Evolutionary conservation across 148 eudicot species (phyloP).

Genomic region (Hydrangea macrophylla): DNA sequence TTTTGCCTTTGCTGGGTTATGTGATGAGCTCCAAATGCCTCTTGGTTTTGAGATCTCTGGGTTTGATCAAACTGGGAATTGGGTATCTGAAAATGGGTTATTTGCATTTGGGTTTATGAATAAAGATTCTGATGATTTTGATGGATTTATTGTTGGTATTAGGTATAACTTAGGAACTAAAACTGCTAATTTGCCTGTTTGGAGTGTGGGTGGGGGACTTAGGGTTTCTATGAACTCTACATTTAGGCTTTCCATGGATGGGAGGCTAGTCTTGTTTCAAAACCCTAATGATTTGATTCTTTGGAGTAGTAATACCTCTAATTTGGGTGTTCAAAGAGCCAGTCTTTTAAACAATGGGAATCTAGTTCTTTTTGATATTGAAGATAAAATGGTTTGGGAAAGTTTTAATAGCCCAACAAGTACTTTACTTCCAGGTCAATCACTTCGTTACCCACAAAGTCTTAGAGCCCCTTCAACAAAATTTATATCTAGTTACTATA

Average conservation of each 20-base stretch:
- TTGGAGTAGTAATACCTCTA: conserved; percentile 68
- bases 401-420: conserved; percentile 54
- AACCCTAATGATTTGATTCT: conserved; percentile 34
- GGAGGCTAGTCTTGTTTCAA: conserved; percentile 43
- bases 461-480: conserved; percentile 53
- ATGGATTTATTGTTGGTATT: conserved; percentile 46
- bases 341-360: conserved; percentile 55
- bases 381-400: conserved; percentile 47
- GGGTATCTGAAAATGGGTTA: conserved; percentile 60
- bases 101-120: conserved; percentile 62
- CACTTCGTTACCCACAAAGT: conserved; percentile 44
- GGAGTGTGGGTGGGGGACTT: conserved; percentile 63
- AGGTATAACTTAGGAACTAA: conserved; percentile 46
- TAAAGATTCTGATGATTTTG: conserved; percentile 29
- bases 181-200: conserved; percentile 49
- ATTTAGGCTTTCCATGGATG: conserved; percentile 48
- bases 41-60: conserved; percentile 53
- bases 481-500: conserved; percentile 48
- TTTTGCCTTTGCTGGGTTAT: conserved; percentile 35
- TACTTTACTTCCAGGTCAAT: conserved; percentile 53
- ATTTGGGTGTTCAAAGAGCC: conserved; percentile 49
- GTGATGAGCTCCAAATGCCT: conserved; percentile 32
- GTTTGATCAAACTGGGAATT: conserved; percentile 30
- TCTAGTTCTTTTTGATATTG: conserved; percentile 38
- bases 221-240: conserved; percentile 53